These are phyloP conservation scores for Leucosporidium scottii DNA, from an alignment of 768 basidiomycete species.

Conservation along the genomic window DNA sequence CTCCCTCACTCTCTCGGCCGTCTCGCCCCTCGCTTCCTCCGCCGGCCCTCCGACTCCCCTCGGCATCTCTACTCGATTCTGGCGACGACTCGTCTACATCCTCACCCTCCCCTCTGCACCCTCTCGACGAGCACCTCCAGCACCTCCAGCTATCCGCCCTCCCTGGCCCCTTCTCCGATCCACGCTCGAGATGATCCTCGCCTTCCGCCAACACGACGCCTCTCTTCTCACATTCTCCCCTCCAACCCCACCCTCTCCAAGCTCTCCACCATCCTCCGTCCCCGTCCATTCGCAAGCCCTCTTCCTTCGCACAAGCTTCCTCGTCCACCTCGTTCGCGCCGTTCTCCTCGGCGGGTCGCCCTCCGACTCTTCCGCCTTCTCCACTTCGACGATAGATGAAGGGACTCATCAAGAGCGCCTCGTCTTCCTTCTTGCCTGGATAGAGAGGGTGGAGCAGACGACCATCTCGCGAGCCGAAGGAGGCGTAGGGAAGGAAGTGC, in stretches of 20 bases:
- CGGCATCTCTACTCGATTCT: slow-evolving; percentile 8
- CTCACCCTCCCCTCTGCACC: slow-evolving; percentile 6
- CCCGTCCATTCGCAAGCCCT: not conserved
- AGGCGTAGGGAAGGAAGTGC: not conserved
- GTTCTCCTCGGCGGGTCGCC: not conserved
- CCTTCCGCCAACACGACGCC: not conserved
- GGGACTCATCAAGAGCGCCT: too few species aligned
- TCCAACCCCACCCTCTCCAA: not conserved
- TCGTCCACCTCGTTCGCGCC: slow-evolving; percentile 1
- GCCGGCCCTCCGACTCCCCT: not conserved
- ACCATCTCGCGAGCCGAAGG: not conserved
- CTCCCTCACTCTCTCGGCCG: not conserved
- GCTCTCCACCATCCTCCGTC: not conserved
- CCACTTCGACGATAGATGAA: too few species aligned
- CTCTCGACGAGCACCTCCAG: not conserved
- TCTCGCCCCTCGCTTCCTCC: not conserved
- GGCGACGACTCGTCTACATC: slow-evolving; percentile 13
- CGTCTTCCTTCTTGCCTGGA: too few species aligned
- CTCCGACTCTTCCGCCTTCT: too few species aligned
- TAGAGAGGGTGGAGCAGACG: too few species aligned
- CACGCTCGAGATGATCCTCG: not conserved
- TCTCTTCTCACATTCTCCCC: not conserved
- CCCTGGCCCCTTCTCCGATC: not conserved
- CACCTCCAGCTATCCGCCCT: not conserved
- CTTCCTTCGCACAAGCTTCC: not conserved